Conservation (phyloP, 2,329 filamentous ascomycete species). For the Curvularia eragrostidis region DNA sequence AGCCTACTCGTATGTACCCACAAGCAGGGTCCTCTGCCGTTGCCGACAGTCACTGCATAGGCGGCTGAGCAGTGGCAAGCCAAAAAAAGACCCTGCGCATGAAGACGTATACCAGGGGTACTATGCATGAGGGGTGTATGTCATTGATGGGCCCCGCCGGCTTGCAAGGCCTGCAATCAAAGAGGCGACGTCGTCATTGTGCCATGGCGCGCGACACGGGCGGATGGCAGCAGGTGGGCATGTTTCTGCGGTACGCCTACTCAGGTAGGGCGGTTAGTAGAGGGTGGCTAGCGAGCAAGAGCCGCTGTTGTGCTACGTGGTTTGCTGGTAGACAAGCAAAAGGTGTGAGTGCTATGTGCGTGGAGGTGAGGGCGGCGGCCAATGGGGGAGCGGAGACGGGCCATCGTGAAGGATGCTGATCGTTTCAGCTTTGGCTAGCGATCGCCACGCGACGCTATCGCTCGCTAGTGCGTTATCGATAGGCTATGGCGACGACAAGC, state of each 20-base stretch:
- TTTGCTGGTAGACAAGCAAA: slow-evolving; percentile 22
- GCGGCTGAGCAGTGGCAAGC: slow-evolving; percentile 17
- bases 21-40: not conserved
- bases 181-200: slow-evolving; percentile 2
- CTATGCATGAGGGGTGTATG: slow-evolving; percentile 26
- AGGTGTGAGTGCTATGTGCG: slow-evolving; percentile 20
- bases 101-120: slow-evolving; percentile 21
- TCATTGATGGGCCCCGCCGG: slow-evolving; percentile 16
- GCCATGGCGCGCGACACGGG: not conserved
- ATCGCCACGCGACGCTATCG: slow-evolving; percentile 29
- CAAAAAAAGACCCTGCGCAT: slow-evolving; percentile 31
- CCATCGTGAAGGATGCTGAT: slow-evolving; percentile 11
- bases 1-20: slow-evolving; percentile 1
- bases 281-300: slow-evolving; percentile 14
- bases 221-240: slow-evolving; percentile 11
- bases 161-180: slow-evolving; percentile 25
- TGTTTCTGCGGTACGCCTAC: slow-evolving; percentile 18
- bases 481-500: slow-evolving; percentile 25
- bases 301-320: slow-evolving; percentile 18
- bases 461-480: slow-evolving; percentile 33
- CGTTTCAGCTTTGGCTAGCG: slow-evolving; percentile 35
- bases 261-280: slow-evolving; percentile 29
- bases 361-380: slow-evolving; percentile 21
- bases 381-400: slow-evolving; percentile 24
- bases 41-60: slow-evolving; percentile 3